Percentiles rank a stretch among this genome's conserved stretches.
Conservation (phyloP, 1,139 yeast species). For the Candida albicans region DNA sequence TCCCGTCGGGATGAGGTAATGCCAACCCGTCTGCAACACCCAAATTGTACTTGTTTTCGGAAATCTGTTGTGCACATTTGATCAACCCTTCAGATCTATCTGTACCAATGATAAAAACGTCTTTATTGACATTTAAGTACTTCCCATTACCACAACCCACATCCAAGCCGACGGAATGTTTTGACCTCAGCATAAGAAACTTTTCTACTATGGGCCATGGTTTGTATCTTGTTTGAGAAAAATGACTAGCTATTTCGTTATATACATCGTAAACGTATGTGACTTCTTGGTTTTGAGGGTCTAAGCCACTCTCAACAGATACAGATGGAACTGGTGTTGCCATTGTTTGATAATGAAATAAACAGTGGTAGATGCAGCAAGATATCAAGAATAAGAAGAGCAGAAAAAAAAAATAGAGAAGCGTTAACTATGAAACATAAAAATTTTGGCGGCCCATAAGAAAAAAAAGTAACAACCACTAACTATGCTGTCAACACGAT, state of each 20-base stretch:
- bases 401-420: neutral
- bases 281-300: constrained; percentile 65
- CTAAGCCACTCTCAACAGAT: constrained; percentile 26
- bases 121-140: constrained; percentile 69
- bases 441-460: too few species aligned
- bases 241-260: constrained; percentile 88
- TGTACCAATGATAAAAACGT: constrained; percentile 72
- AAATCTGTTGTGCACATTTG: constrained; percentile 59
- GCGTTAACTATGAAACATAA: too few species aligned
- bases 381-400: neutral
- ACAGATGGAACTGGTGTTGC: constrained; percentile 30
- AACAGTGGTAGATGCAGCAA: neutral
- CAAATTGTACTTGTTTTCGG: constrained; percentile 38
- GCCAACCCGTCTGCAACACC: constrained; percentile 75
- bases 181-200: constrained; percentile 47
- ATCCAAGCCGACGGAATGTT: constrained; percentile 53
- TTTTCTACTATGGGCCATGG: constrained; percentile 96
- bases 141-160: constrained; percentile 98
- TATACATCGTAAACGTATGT: constrained; percentile 85
- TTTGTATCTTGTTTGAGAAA: constrained; percentile 88
- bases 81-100: constrained; percentile 82
- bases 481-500: too few species aligned
- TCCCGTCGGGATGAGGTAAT: constrained; percentile 60
- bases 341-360: constrained; percentile 17
- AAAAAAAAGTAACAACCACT: too few species aligned